Percentiles rank a stretch among this genome's conserved stretches.
Conservation (phyloP, 139 green algal species). For the Coelastrella sp. region DNA sequence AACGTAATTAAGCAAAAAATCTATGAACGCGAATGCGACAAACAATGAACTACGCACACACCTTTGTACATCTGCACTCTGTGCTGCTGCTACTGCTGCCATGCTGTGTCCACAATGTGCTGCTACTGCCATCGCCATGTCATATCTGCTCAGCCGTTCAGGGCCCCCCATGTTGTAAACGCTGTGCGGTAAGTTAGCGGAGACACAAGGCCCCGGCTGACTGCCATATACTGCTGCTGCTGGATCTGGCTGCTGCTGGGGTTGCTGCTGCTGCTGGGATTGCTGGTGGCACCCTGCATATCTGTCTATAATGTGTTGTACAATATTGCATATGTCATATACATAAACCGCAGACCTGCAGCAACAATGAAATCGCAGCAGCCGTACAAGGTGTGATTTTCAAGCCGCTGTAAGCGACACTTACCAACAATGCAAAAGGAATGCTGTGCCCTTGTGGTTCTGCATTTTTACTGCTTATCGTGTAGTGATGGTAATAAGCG, state of each 20-base stretch:
- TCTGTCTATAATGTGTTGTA: constrained; percentile 3
- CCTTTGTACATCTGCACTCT: constrained; percentile 51
- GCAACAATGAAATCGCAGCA: not conserved
- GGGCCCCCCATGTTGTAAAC: constrained; percentile 82
- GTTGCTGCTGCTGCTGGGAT: not conserved
- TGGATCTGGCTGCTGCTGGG: constrained; percentile 35
- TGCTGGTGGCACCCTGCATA: not conserved
- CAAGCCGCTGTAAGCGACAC: not conserved
- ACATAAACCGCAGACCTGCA: constrained; percentile 61
- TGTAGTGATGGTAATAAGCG: too few species aligned
- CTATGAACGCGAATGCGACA: too few species aligned
- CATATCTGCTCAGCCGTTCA: constrained; percentile 74
- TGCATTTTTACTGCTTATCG: too few species aligned
- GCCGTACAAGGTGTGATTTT: not conserved
- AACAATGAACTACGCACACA: not conserved
- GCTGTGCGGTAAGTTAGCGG: not conserved
- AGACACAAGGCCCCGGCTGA: not conserved
- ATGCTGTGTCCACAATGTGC: constrained; percentile 49
- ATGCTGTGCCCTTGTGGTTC: not conserved
- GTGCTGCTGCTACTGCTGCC: constrained; percentile 29
- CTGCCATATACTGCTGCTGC: constrained; percentile 23
- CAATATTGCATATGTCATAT: constrained; percentile 50
- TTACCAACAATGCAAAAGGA: not conserved
- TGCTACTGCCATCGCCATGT: constrained; percentile 76
- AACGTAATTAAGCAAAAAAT: too few species aligned